Evolutionary conservation across 208 protist species (phyloP), one percentile per base, ranked within the genome.

Genomic region (Phytomonas francai): DNA sequence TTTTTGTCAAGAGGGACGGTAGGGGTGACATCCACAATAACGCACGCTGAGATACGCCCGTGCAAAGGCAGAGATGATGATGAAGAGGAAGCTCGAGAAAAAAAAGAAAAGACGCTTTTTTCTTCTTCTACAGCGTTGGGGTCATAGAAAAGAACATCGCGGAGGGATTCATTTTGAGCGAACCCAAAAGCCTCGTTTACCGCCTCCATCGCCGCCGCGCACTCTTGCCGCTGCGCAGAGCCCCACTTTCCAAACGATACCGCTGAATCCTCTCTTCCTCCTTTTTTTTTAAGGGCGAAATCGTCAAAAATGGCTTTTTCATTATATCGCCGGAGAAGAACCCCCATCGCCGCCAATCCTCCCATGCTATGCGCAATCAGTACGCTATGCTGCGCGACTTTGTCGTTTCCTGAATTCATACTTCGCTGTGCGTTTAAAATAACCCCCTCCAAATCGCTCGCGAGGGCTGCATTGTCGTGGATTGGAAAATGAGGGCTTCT

Each of bases 341-440:
- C 33, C 22, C 80, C 85, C 68, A 93, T 91, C 19, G 89, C 58
- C 34, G 87, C 74, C 8, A 93, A 68, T 16, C 89, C 89, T n/a
- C 89, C 87, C 89, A 95, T 95, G 66, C 89, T 95, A 78, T 95
- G 89, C 0, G 85, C 89, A 64, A 95, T 84, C 12, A 90, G 45
- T n/a, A 95, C 74, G 0, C 71, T 63, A 66, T 29, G 70, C 68
- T 25, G 36, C 28, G 25, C 63, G 30, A 11, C 9, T 31, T 19
- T 54, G 11, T 25, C 0, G 14, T 8, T 22, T 14, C 5, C 16
- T 19, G 51, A 59, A 27, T 63, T 75, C 59, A 57, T 59, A 65
- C 33, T 78, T 61, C 60, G 68, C 70, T 36, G 68, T 63, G 70
- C 79, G 76, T 29, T 80, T 58, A 92, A 65, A 28, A 86, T 65